Percentiles rank a stretch among this genome's conserved stretches.
phyloP scores from a whole-genome alignment of 176 grass and related monocot species.

The Triticum dicoccoides region DNA sequence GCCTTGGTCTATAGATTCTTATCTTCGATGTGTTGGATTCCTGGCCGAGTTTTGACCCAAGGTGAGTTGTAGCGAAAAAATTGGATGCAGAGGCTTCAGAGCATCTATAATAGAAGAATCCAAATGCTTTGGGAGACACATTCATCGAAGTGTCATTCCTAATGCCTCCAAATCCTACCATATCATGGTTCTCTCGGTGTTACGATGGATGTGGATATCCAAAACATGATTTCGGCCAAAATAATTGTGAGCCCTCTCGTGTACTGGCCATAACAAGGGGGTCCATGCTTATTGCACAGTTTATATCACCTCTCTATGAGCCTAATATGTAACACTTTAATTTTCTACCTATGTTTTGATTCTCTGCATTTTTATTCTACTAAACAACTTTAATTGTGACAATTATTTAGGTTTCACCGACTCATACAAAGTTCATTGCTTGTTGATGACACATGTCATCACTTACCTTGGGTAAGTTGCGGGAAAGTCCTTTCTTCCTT shows the following conservation, averaged over 20 bases:
- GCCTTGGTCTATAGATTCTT: no score
- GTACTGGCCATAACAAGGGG: not conserved
- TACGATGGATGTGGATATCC: no score
- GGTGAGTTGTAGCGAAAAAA: fast-evolving
- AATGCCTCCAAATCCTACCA: no score
- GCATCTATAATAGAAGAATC: no score
- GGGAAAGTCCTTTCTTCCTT: no score
- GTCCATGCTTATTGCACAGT: no score
- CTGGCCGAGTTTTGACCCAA: no score
- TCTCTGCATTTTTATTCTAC: not conserved
- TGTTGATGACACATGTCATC: not conserved
- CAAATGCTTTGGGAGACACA: fast-evolving
- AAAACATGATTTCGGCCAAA: no score
- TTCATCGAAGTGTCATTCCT: no score
- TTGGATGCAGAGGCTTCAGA: no score
- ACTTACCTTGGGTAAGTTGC: not conserved
- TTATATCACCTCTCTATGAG: not conserved
- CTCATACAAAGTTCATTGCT: not conserved
- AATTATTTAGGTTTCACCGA: not conserved
- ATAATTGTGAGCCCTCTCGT: not conserved
- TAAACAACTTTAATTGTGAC: not conserved
- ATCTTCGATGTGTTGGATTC: no score
- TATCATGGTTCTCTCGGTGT: no score
- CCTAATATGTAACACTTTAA: not conserved
- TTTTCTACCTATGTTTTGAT: not conserved